phyloP scores from a whole-genome alignment of 2,329 filamentous ascomycete species.

The Pestalotiopsis sp. region DNA sequence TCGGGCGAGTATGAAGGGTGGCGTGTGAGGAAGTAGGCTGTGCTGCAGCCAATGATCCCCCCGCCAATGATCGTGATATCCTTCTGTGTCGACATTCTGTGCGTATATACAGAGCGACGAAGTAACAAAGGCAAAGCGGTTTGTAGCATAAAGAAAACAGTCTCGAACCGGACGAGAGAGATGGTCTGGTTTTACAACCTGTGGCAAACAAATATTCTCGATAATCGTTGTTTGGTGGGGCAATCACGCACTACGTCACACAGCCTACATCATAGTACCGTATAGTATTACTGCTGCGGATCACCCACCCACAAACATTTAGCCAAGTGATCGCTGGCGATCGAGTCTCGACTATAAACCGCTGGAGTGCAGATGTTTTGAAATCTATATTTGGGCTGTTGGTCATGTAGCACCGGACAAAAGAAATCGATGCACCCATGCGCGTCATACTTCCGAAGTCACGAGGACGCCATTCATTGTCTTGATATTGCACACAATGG shows the following conservation, averaged over 20 bases:
- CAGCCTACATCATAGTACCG: neutral
- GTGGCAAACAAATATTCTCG: constrained; percentile 1
- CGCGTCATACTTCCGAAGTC: no score
- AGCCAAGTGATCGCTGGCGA: no score
- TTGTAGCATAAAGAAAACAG: neutral
- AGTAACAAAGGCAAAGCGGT: neutral
- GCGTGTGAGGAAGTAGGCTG: constrained; percentile 74
- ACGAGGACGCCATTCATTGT: neutral
- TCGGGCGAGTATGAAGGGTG: constrained; percentile 69
- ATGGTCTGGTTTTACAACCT: neutral
- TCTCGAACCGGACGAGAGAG: neutral
- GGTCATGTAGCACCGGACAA: no score
- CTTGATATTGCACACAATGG: neutral
- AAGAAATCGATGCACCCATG: no score
- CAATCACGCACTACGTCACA: neutral
- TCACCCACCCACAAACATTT: no score
- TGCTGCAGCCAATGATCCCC: constrained; percentile 76
- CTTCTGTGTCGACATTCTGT: constrained; percentile 19
- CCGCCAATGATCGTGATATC: constrained; percentile 56
- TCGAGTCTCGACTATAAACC: no score
- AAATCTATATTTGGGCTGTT: no score
- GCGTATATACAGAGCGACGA: neutral
- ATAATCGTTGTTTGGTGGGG: neutral
- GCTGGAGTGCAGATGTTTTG: no score
- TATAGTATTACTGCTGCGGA: neutral